Percentiles rank a stretch among this genome's conserved stretches.
These are phyloP conservation scores for Fusarium foetens DNA, from an alignment of 2,329 filamentous ascomycete species.

Conservation along the genomic window DNA sequence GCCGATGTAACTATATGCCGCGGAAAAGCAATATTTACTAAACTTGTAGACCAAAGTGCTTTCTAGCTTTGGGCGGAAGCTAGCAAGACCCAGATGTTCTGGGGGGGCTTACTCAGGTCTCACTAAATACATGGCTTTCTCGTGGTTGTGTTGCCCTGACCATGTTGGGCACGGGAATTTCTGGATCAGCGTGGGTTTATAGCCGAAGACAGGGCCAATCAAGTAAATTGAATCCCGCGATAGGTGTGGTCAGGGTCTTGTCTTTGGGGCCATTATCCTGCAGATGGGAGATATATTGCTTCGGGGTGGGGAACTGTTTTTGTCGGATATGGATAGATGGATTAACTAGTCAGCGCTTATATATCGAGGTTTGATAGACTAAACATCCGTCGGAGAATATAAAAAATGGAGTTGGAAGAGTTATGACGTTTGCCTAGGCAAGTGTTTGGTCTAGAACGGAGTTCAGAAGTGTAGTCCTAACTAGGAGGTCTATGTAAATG, in stretches of 20 bases:
- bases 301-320: background rate
- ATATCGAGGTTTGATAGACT: background rate
- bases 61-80: background rate
- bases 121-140: conserved; percentile 12
- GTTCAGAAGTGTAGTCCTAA: background rate
- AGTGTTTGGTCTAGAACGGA: background rate
- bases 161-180: background rate
- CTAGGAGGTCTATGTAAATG: background rate
- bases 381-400: background rate
- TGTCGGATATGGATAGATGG: background rate
- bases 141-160: background rate
- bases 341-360: background rate
- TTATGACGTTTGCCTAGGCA: background rate
- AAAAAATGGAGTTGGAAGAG: background rate
- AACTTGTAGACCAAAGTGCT: background rate
- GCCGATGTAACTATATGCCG: background rate
- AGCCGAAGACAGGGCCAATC: background rate
- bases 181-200: background rate
- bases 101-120: background rate
- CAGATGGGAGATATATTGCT: background rate
- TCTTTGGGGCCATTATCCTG: background rate
- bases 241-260: background rate
- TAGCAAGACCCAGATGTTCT: background rate
- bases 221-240: background rate
- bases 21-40: background rate